Base-by-base conservation (phyloP, 495 filamentous ascomycete genomes). In the Xylaria longipes region DNA sequence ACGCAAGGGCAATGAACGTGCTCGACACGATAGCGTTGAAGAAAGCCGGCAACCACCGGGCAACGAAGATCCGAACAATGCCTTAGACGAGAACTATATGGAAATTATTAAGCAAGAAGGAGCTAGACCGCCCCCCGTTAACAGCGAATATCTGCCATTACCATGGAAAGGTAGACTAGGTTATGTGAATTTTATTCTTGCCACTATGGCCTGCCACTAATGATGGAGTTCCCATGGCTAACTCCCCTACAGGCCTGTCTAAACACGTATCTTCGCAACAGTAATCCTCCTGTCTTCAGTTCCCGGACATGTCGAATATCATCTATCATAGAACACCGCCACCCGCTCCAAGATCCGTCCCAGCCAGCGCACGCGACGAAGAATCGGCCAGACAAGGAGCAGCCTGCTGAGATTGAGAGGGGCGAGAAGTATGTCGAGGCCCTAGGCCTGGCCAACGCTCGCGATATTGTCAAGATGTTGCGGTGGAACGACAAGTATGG, bases 101-200 rank as follows among this genome's bases (percentile, higher is more conserved):
- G 83, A 85, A 14, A 69, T 82, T 39, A 79, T 84, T 14, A 84
- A 88, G 65, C 83, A 83, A 9, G 81, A 85, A 25, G 83, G 82
- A 0, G 77, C 79, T 0, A 82, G 94, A 39, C 83, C 91, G 12
- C 93, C 93, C 31, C 89, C 94, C 4, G 91, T 97, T 31, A 91
- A 98, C 77, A 97, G 93, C 77, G 89, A 88, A 74, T 94, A 94
- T 77, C 85, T 98, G 20, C 96, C 95, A 3, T 81, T 97, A 20
- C 95, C 94, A 0, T 98, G 95, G 95, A 96, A 94, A 84, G 96
- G 95, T 1, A 86, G 95, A 46, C 80, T 98, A 70, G 95, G 95
- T 57, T 97, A 96, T 86, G 95, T 96, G 78, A 84, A 90, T 84
- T 46, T 84, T 46, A 60, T 63, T 56, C 73, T 35, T 45, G 27